Base-by-base conservation (phyloP, 164 flowering plant genomes). In the Stephania yunnanensis region DNA sequence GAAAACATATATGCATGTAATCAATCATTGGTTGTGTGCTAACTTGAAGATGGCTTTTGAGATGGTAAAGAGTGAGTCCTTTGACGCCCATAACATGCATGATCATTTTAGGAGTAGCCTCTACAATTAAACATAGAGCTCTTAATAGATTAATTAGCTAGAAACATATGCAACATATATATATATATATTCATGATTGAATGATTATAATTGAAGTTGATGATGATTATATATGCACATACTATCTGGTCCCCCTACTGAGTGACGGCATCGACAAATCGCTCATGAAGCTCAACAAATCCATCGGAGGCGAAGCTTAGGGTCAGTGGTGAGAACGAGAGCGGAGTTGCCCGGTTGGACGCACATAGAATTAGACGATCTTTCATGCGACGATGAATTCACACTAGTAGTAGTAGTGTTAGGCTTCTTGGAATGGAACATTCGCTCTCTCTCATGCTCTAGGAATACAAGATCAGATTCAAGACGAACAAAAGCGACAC, bases 211-310 rank as follows among this genome's bases (percentile, higher is more conserved):
- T 3, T 22, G 29, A 36, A 74, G 77, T 64, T 45, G 50, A 73
- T 25, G 25, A 25, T 25, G 25, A 25, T 25, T 25, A 25, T 25
- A 25, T 36, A 36, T 36, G 68, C 7, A 9, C 68, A 63, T 85
- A 95, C 99, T 95, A 29, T 95, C 99, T 5, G 99, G 99, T 64
- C 99, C 99, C 53, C 99, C 99, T 1, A 95, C 85, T 95, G 99
- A 45, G 97, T 84, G n/a, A 95, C 99, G n/a, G n/a, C n/a, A n/a
- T n/a, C n/a, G n/a, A n/a, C n/a, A n/a, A n/a, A n/a, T n/a, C n/a
- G 12, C 69, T 93, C 98, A 70, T 95, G 99, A 53, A 95, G 99
- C 84, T 95, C 99, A 63, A 87, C 96, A 1, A n/a, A 98, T 95
- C 99, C 99, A 95, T 1, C 99, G 92, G 53, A 95, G 95, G n/a